These are phyloP conservation scores for Suillus discolor DNA, from an alignment of 768 basidiomycete genomes.

Conservation along the genomic window DNA sequence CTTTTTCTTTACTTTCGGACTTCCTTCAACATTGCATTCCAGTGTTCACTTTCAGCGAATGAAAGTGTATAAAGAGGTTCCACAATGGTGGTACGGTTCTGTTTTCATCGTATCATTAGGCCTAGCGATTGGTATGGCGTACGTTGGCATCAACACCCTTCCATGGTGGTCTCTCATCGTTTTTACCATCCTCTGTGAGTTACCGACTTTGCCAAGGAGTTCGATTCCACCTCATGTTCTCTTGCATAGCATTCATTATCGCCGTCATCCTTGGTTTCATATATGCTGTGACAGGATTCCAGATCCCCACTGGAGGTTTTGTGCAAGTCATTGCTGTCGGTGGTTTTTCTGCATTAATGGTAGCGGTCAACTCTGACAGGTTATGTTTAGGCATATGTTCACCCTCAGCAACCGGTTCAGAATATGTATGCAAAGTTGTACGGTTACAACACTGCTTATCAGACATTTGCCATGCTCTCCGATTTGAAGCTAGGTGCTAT, in stretches of 20 bases:
- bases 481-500: conserved; percentile 29
- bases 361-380: conserved; percentile 10
- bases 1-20: not conserved
- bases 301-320: conserved; percentile 14
- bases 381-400: conserved; percentile 29
- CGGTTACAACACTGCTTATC: conserved; percentile 53
- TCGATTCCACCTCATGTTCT: conserved; percentile 19
- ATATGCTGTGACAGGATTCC: conserved; percentile 17
- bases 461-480: conserved; percentile 56
- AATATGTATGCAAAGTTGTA: conserved; percentile 58
- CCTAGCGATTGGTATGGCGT: conserved; percentile 51
- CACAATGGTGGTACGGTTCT: conserved; percentile 51
- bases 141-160: conserved; percentile 43
- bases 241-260: conserved; percentile 29
- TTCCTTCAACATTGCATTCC: not conserved
- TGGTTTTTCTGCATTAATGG: conserved; percentile 5
- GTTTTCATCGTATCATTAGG: conserved; percentile 48
- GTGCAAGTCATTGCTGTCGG: conserved; percentile 19
- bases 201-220: conserved; percentile 14
- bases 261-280: conserved; percentile 44
- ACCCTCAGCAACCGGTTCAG: conserved; percentile 18
- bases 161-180: conserved; percentile 57
- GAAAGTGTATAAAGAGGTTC: conserved; percentile 55
- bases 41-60: conserved; percentile 40
- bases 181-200: conserved; percentile 43